phyloP scores from a whole-genome alignment of 495 filamentous ascomycete species.

The Penicillium soppii region DNA sequence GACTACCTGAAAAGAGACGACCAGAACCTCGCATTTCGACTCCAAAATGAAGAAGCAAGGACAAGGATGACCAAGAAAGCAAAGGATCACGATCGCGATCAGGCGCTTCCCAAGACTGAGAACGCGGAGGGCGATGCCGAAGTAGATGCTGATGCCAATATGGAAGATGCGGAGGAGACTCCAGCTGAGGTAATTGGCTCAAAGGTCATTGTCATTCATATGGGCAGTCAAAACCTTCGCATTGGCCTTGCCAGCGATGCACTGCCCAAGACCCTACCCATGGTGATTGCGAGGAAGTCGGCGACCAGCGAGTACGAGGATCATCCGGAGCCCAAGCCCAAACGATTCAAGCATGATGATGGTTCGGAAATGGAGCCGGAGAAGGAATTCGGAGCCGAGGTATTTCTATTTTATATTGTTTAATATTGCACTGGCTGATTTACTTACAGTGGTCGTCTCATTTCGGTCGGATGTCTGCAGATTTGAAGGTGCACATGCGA shows the following conservation, averaged over 20 bases:
- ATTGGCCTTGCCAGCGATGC: slow-evolving; percentile 94
- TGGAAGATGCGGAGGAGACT: slow-evolving; percentile 59
- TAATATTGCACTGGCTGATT: slow-evolving; percentile 13
- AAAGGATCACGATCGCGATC: slow-evolving; percentile 80
- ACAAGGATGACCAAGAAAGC: slow-evolving; percentile 78
- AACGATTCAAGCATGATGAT: slow-evolving; percentile 76
- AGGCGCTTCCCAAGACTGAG: slow-evolving; percentile 61
- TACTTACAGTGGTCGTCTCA: slow-evolving; percentile 63
- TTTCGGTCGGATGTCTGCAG: slow-evolving; percentile 76
- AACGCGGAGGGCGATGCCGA: slow-evolving; percentile 52
- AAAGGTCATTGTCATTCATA: slow-evolving; percentile 92
- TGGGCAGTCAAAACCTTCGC: slow-evolving; percentile 95
- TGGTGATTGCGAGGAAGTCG: slow-evolving; percentile 81
- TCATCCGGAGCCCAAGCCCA: slow-evolving; percentile 77
- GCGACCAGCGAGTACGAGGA: slow-evolving; percentile 78
- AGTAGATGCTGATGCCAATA: slow-evolving; percentile 58
- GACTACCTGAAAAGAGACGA: slow-evolving; percentile 98
- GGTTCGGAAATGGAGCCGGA: slow-evolving; percentile 61
- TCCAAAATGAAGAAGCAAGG: slow-evolving; percentile 79
- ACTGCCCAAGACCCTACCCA: slow-evolving; percentile 88
- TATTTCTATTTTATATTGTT: slow-evolving; percentile 30
- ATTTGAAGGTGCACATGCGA: slow-evolving; percentile 87
- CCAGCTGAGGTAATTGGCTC: slow-evolving; percentile 69
- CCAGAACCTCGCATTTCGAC: slow-evolving; percentile 82
- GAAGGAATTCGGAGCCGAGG: slow-evolving; percentile 82